These are phyloP conservation scores for Delitschia confertaspora DNA, from an alignment of 495 filamentous ascomycete genomes.

Conservation along the genomic window DNA sequence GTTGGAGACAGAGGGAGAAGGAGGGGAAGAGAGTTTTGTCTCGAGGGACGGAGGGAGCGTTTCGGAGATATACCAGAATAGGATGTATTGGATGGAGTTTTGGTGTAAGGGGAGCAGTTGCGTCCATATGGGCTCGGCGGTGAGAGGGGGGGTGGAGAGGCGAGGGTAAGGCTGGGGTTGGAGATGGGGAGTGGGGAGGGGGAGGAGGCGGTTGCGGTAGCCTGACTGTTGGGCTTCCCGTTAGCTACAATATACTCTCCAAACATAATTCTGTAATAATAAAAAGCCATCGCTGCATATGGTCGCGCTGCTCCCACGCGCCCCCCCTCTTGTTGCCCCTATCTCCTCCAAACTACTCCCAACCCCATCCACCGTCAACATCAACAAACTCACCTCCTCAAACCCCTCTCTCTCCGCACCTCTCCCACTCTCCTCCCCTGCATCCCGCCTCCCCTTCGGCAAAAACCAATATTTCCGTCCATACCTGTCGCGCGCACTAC, in stretches of 20 bases:
- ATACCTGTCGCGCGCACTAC: constrained; percentile 32
- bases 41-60: constrained; percentile 40
- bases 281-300: too few relatives aligned
- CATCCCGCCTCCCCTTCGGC: constrained; percentile 42
- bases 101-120: constrained; percentile 33
- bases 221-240: constrained; percentile 31
- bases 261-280: too few relatives aligned
- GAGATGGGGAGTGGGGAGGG: constrained; percentile 37
- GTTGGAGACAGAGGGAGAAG: too few relatives aligned
- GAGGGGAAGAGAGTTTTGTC: too few relatives aligned
- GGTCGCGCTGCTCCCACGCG: too few relatives aligned
- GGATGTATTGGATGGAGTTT: constrained; percentile 35
- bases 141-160: constrained; percentile 21
- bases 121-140: constrained; percentile 39
- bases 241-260: too few relatives aligned
- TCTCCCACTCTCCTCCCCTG: constrained; percentile 33
- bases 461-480: constrained; percentile 39
- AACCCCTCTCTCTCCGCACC: constrained; percentile 42
- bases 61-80: constrained; percentile 45
- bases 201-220: constrained; percentile 42
- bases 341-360: too few relatives aligned
- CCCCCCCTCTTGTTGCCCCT: too few relatives aligned
- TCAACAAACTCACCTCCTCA: constrained; percentile 42
- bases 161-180: constrained; percentile 33
- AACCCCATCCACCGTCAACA: too few relatives aligned